A percentile compares a stretch with the other conserved stretches of the same genome.
These are phyloP conservation scores for Thamnidium elegans DNA, from an alignment of 192 early-diverging fungal species.

Conservation along the genomic window DNA sequence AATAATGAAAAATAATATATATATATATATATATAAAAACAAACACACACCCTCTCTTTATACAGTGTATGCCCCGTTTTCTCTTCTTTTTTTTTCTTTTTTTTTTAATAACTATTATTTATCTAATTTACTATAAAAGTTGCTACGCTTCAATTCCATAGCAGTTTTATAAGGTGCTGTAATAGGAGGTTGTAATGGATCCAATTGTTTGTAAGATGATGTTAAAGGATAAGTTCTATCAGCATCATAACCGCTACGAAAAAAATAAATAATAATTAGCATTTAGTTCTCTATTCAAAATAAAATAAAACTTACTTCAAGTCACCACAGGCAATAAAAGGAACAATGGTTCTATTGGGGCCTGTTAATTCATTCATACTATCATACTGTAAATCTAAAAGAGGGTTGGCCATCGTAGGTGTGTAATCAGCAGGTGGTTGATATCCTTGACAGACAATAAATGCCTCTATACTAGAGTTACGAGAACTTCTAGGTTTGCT, in stretches of 20 bases:
- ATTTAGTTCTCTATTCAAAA: too few relatives aligned
- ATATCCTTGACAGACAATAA: slow-evolving; percentile 92
- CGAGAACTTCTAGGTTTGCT: slow-evolving; percentile 92
- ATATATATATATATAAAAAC: not conserved
- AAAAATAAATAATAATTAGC: too few relatives aligned
- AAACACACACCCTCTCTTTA: not conserved
- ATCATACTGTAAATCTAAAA: slow-evolving; percentile 77
- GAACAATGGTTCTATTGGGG: slow-evolving; percentile 76
- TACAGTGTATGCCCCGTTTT: not conserved
- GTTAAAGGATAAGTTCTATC: slow-evolving; percentile 80
- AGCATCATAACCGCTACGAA: slow-evolving; percentile 72
- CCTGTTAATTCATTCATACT: slow-evolving; percentile 62
- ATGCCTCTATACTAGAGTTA: slow-evolving; percentile 92
- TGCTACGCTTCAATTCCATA: slow-evolving; percentile 70
- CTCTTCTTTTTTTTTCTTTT: not conserved
- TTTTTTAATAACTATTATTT: not conserved
- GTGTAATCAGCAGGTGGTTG: slow-evolving; percentile 78
- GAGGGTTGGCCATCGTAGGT: slow-evolving; percentile 87
- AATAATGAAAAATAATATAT: not conserved
- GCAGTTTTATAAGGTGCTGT: slow-evolving; percentile 86
- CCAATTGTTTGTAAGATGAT: slow-evolving; percentile 41
- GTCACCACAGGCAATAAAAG: slow-evolving; percentile 92
- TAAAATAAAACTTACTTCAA: slow-evolving; percentile 48
- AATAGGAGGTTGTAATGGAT: slow-evolving; percentile 84
- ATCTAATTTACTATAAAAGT: slow-evolving; percentile 62